These are phyloP conservation scores for Pythium dissimile DNA, from an alignment of 352 stramenopile genomes.

Conservation along the genomic window DNA sequence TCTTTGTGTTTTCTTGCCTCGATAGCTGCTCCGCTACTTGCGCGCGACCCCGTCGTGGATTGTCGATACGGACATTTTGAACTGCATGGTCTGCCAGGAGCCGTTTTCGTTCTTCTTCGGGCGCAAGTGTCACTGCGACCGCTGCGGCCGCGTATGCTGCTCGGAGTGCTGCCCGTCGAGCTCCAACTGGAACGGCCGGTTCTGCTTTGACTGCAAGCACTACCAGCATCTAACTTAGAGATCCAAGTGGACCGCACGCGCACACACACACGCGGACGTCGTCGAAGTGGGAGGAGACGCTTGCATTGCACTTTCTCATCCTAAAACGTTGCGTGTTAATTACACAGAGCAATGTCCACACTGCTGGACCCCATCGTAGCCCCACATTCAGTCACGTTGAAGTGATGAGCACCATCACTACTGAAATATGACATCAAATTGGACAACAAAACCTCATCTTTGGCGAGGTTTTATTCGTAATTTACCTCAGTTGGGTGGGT, in stretches of 20 bases:
- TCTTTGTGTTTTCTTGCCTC: not conserved
- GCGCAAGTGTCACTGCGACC: slow-evolving; percentile 68
- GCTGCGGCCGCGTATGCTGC: slow-evolving; percentile 75
- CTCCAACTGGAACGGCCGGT: slow-evolving; percentile 66
- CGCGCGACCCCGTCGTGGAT: slow-evolving; percentile 62
- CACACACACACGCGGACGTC: too few relatives aligned
- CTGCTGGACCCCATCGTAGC: not conserved
- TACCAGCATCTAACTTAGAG: slow-evolving; percentile 50
- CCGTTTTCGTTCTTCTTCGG: slow-evolving; percentile 70
- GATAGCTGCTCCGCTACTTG: slow-evolving; percentile 52
- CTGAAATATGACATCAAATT: too few relatives aligned
- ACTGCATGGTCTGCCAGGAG: slow-evolving; percentile 76
- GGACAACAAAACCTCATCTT: slow-evolving; percentile 6
- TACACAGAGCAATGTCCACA: not conserved
- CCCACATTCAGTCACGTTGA: slow-evolving; percentile 4
- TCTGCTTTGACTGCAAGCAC: slow-evolving; percentile 79
- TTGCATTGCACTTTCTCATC: not conserved
- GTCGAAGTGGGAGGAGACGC: not conserved
- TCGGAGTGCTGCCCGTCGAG: slow-evolving; percentile 66
- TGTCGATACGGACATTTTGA: slow-evolving; percentile 40
- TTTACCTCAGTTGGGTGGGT: not conserved
- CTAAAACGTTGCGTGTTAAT: not conserved
- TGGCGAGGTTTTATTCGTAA: slow-evolving; percentile 6
- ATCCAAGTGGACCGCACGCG: not conserved
- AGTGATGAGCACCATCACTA: too few relatives aligned